phyloP scores from a whole-genome alignment of 352 stramenopile genomes.

The Phytophthora sp. region DNA sequence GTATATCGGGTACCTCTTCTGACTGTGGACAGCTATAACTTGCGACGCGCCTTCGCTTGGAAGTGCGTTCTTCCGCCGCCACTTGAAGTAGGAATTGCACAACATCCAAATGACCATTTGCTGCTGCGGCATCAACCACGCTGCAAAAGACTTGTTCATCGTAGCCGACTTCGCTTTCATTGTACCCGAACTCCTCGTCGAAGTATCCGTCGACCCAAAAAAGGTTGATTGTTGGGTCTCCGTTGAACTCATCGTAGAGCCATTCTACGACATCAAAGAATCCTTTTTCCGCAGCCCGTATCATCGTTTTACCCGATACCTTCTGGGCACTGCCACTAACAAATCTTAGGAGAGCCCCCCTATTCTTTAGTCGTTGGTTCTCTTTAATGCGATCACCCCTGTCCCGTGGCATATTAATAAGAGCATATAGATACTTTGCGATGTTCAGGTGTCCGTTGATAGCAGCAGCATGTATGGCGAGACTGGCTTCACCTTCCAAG shows the following conservation, averaged over 20 bases:
- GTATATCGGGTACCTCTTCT: not conserved
- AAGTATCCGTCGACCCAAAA: slow-evolving; percentile 2
- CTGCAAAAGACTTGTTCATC: not conserved
- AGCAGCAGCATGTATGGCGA: not conserved
- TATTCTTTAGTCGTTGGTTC: not conserved
- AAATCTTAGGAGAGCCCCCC: not conserved
- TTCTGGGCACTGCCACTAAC: not conserved
- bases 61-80: not conserved
- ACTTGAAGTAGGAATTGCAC: slow-evolving; percentile 18
- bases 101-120: slow-evolving; percentile 15
- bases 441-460: not conserved
- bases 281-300: slow-evolving; percentile 11
- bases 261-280: slow-evolving; percentile 22
- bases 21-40: not conserved
- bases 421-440: not conserved
- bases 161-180: not conserved
- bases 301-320: slow-evolving; percentile 12
- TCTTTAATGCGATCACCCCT: not conserved
- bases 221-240: not conserved
- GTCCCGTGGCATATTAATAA: not conserved
- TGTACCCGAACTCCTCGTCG: not conserved
- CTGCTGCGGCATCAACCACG: slow-evolving; percentile 13
- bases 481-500: not conserved
- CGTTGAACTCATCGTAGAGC: slow-evolving; percentile 15
- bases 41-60: not conserved